Percentiles rank a stretch among this genome's conserved stretches.
phyloP scores from a whole-genome alignment of 495 filamentous ascomycete genomes.

The Lichina pygmaea region DNA sequence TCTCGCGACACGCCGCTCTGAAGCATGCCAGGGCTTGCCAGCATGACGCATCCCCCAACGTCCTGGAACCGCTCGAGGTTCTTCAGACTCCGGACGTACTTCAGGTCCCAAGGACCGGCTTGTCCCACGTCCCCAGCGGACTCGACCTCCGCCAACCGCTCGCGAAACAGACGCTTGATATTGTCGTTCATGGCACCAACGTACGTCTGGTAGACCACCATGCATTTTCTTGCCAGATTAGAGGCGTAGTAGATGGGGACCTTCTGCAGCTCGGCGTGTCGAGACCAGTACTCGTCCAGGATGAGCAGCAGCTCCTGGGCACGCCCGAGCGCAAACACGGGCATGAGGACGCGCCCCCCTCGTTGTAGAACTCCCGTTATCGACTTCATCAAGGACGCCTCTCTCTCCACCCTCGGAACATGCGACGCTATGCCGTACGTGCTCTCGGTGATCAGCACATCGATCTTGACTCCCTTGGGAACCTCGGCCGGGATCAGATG shows the following conservation, averaged over 20 bases:
- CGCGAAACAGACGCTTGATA: slow-evolving; percentile 71
- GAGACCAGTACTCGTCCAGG: slow-evolving; percentile 86
- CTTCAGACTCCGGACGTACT: slow-evolving; percentile 68
- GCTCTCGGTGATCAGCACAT: slow-evolving; percentile 89
- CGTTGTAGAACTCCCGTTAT: slow-evolving; percentile 73
- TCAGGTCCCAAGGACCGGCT: slow-evolving; percentile 89
- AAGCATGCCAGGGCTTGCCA: slow-evolving; percentile 90
- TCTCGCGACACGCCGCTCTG: slow-evolving; percentile 86
- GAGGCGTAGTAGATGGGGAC: slow-evolving; percentile 92
- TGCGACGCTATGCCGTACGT: slow-evolving; percentile 89
- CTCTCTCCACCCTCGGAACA: slow-evolving; percentile 65
- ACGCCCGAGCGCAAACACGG: slow-evolving; percentile 79
- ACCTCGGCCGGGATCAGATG: slow-evolving; percentile 83
- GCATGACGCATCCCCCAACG: slow-evolving; percentile 86
- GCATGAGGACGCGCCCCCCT: slow-evolving; percentile 78
- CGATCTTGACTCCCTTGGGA: slow-evolving; percentile 60
- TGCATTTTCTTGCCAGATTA: slow-evolving; percentile 81
- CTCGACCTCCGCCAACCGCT: slow-evolving; percentile 70
- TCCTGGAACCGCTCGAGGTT: slow-evolving; percentile 89
- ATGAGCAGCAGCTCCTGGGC: slow-evolving; percentile 88
- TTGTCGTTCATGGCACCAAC: slow-evolving; percentile 97
- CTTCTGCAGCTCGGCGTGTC: slow-evolving; percentile 61
- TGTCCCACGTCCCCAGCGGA: slow-evolving; percentile 35
- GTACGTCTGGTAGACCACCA: slow-evolving; percentile 97
- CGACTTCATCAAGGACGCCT: slow-evolving; percentile 80